phyloP scores from a whole-genome alignment of 2,329 filamentous ascomycete genomes.

The Mycosphaerella arachidis region DNA sequence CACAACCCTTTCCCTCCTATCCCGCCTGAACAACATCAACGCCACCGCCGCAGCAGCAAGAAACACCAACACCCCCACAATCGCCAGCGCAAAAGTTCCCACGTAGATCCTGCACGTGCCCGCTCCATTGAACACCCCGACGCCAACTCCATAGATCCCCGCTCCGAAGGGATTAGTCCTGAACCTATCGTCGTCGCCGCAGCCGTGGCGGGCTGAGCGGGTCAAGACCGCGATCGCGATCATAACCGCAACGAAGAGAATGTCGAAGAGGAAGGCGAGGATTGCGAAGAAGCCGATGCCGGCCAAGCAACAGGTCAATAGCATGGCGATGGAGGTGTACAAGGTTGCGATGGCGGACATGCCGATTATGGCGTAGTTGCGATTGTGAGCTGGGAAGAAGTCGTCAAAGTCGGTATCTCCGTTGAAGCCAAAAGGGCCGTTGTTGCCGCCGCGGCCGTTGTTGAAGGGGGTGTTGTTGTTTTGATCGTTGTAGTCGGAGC shows the following conservation, averaged over 20 bases:
- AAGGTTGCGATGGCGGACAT: not conserved
- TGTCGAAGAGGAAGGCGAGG: not conserved
- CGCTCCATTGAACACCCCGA: not conserved
- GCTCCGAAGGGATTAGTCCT: not conserved
- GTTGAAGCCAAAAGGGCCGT: not conserved
- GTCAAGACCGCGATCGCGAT: slow-evolving; percentile 3
- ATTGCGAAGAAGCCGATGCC: not conserved
- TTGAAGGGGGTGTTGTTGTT: not conserved
- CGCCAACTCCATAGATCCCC: not conserved
- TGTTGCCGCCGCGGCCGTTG: not conserved
- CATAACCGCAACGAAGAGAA: not conserved
- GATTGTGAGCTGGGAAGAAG: not conserved
- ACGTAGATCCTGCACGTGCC: not conserved
- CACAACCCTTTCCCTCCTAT: not conserved
- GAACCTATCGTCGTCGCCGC: not conserved
- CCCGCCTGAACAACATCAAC: not conserved
- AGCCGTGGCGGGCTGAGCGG: not conserved
- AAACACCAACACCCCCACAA: not conserved
- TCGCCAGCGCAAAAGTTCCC: not conserved
- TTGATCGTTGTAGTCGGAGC: not conserved
- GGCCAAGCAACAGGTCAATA: slow-evolving; percentile 1
- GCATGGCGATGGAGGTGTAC: slow-evolving; percentile 1
- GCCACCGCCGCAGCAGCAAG: not conserved
- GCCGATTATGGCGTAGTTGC: not conserved
- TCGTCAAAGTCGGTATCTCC: not conserved